Evolutionary conservation across 345 rosid genomes (phyloP).

Genomic region (Adansonia digitata): DNA sequence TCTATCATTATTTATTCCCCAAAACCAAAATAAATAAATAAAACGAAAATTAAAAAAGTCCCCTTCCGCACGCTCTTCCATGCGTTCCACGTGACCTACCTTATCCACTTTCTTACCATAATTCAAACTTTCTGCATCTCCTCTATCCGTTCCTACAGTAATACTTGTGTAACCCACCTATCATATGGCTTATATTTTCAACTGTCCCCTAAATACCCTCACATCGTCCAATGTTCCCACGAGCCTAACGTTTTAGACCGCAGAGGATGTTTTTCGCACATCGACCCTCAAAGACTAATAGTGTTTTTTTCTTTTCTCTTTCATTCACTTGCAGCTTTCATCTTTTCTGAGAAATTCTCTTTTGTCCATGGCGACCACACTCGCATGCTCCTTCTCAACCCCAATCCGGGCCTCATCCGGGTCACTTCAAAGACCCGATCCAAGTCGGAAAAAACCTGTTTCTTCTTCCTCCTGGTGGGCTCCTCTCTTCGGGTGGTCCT

Average conservation of each 20-base stretch:
- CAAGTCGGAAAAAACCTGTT: constrained; percentile 13
- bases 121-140: neutral
- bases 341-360: neutral
- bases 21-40: neutral
- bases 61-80: neutral
- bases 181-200: neutral
- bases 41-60: neutral
- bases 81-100: neutral
- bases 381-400: constrained; percentile 34
- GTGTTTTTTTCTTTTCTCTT: neutral
- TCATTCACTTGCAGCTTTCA: neutral
- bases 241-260: neutral
- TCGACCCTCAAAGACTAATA: neutral
- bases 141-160: neutral
- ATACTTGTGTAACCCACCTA: neutral
- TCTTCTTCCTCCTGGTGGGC: constrained; percentile 51
- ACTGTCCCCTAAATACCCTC: neutral
- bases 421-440: constrained; percentile 24
- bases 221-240: neutral
- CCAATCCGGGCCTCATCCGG: constrained; percentile 41
- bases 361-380: constrained; percentile 40
- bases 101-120: neutral
- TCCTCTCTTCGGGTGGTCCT: constrained; percentile 61
- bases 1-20: too few species aligned
- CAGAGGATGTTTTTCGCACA: neutral